Base-by-base conservation (phyloP, 2,329 filamentous ascomycete genomes). In the Neospermospora avenae region DNA sequence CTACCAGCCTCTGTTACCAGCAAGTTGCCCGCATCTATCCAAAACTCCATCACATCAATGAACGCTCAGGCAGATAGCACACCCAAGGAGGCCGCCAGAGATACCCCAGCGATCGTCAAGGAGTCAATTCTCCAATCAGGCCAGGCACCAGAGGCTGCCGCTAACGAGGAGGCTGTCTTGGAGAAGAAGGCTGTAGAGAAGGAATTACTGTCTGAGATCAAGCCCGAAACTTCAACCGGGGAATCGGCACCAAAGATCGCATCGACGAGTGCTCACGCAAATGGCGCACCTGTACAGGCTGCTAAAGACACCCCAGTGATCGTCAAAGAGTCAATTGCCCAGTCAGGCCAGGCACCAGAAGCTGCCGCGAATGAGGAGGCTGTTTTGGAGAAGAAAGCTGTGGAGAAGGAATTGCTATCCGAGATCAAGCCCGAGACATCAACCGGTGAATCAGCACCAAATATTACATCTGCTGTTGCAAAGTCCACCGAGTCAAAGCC, bases 101-200 rank as follows among this genome's bases (percentile, higher is more conserved):
- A 81, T 62, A 81, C 84, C 5, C 84, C 84, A 57, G 70, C 72
- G 25, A 77, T 82, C 65, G 84, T 86, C 18, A 82, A 82, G 74
- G 77, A 84, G 66, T 84, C 83, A 7, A 81, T 85, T 51, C 71
- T 75, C 41, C 78, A 82, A 69, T 81, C 88, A 22, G 82, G 84
- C 57, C 74, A 80, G 69, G 79, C 78, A 62, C 87, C 90, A 8
- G 91, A 95, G 75, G 90, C 90, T 35, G 84, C 88, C 37, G 82
- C 83, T 58, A 88, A 86, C 74, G 78, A 84, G 1, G 80, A 81
- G 58, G 88, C 86, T 18, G 89, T 95, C 6, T 77, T 82, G 63
- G 89, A 93, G 68, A 95, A 95, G 83, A 84, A 84, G 73, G 81
- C 79, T 10, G 80, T 92, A 4, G 91, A 96, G 77, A 74, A 83